Percentiles rank a stretch among this genome's conserved stretches.
Conservation (phyloP, 805 yeast species). For the Kregervanrija fluxuum region DNA sequence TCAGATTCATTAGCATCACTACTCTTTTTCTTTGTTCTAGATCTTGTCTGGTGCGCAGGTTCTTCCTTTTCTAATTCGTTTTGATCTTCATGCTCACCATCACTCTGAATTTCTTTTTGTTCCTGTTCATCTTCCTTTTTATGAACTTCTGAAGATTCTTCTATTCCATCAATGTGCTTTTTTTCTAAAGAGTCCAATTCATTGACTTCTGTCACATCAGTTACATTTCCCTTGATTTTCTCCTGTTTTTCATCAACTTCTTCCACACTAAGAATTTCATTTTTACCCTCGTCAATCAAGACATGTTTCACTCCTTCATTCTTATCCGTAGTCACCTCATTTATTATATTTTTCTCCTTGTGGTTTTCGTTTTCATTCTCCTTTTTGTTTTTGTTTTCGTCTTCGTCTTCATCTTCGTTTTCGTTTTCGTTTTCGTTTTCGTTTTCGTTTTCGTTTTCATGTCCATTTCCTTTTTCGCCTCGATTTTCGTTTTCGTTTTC, state of each 20-base stretch:
- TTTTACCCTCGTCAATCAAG: slow-evolving; percentile 1
- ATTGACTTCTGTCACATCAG: not conserved
- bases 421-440: not conserved
- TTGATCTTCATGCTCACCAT: not conserved
- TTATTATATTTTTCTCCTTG: not conserved
- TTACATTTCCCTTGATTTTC: not conserved
- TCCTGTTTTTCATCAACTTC: not conserved
- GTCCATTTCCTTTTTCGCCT: not conserved
- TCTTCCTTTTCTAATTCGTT: slow-evolving; percentile 4
- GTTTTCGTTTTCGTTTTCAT: not conserved
- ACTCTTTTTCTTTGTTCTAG: slow-evolving; percentile 6
- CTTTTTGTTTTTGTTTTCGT: not conserved
- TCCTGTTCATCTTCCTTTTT: not conserved
- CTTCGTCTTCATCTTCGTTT: not conserved
- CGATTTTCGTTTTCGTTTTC: not conserved
- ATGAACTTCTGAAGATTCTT: not conserved
- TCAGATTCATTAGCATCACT: not conserved
- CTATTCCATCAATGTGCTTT: not conserved
- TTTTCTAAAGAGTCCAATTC: not conserved
- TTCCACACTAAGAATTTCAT: slow-evolving; percentile 1
- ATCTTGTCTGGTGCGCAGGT: slow-evolving; percentile 7
- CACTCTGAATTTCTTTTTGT: not conserved
- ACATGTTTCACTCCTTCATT: not conserved
- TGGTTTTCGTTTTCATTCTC: not conserved
- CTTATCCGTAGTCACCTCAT: not conserved